Evolutionary conservation across 257 asterid species (phyloP).

Genomic region (Solanum acaule): DNA sequence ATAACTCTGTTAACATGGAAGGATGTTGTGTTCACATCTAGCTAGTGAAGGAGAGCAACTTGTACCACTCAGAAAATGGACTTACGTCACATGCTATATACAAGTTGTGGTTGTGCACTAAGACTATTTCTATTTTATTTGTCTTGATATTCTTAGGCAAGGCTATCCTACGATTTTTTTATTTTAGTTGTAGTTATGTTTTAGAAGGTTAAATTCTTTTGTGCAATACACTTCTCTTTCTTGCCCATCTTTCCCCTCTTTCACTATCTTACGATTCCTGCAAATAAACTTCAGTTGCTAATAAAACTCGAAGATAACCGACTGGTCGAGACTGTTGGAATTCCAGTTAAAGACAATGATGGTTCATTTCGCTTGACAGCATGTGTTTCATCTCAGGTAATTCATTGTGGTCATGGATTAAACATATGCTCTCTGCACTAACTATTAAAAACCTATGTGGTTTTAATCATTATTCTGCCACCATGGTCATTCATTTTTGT

Average conservation of each 20-base stretch:
- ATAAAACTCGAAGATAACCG: conserved; percentile 68
- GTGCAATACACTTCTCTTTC: background rate
- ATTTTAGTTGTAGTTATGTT: background rate
- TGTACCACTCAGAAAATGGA: background rate
- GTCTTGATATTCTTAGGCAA: background rate
- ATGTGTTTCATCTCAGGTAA: conserved; percentile 94
- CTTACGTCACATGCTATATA: background rate
- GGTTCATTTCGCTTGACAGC: conserved; percentile 87
- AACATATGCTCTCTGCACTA: background rate
- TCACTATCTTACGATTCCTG: background rate
- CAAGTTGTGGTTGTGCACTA: background rate
- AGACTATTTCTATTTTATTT: background rate
- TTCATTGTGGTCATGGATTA: background rate
- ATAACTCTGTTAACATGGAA: background rate
- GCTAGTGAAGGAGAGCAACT: background rate
- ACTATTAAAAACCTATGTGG: background rate
- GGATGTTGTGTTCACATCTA: background rate
- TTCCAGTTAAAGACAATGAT: conserved; percentile 59
- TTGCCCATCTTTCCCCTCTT: background rate
- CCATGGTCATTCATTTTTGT: background rate
- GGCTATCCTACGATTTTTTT: background rate
- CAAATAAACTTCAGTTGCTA: conserved; percentile 49
- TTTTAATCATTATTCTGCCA: background rate
- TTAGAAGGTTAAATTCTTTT: background rate
- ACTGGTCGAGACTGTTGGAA: conserved; percentile 96